Base-by-base conservation (phyloP, 805 yeast species). In the Nematodospora valgi region DNA sequence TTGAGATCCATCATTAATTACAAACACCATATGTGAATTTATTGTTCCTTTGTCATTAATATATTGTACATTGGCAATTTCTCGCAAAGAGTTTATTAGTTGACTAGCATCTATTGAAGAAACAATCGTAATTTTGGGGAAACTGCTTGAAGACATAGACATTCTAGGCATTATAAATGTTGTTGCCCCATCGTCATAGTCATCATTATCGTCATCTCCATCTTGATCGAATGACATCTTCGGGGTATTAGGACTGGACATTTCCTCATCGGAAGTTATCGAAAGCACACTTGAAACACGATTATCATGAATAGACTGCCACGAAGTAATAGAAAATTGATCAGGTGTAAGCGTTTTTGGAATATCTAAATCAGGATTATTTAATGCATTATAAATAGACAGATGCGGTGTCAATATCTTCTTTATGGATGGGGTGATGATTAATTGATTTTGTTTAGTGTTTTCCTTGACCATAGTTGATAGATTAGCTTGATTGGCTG, bases 131-230 rank as follows among this genome's bases (percentile, higher is more conserved):
- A 24, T 14, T 18, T 19, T 32, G 3, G 22, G 18, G 9, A 23
- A 13, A 12, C 35, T 23, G 6, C 27, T 32, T 20, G 49, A 57
- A 1, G 59, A 48, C 4, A 59, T 49, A 8, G 53, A 43, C 49
- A 62, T 47, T 19, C 47, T 46, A 15, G 72, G 72, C 72, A 66
- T 65, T 9, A 64, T 58, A 46, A 66, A 64, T 1, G 62, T 18
- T 5, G 6, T 16, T 6, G 22, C 5, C 11, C 40, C 18, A 44
- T 43, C 27, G 49, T n/a, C n/a, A n/a, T n/a, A n/a, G n/a, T n/a
- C n/a, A n/a, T n/a, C n/a, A n/a, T n/a, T n/a, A n/a, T n/a, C n/a
- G n/a, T n/a, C n/a, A n/a, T n/a, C n/a, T n/a, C n/a, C n/a, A n/a
- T n/a, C n/a, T n/a, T n/a, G n/a, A n/a, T n/a, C n/a, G n/a, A n/a